Conservation (phyloP, 2,329 filamentous ascomycete genomes). For the Hypoxylon rubiginosum region DNA sequence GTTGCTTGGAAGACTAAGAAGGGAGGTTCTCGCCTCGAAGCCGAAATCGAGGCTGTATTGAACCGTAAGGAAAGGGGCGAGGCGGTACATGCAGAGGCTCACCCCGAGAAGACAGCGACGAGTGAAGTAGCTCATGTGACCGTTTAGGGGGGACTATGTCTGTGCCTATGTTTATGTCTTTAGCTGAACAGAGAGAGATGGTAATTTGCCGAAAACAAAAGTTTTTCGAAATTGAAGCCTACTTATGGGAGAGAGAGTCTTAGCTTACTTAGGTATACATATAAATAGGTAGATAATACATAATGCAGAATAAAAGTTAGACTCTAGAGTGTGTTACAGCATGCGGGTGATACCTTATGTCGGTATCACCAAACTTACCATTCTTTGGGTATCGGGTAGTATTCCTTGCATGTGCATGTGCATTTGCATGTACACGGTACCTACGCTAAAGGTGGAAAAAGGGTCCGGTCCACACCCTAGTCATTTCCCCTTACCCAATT, state of each 20-base stretch:
- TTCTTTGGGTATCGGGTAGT: conserved; percentile 15
- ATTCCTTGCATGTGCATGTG: conserved; percentile 32
- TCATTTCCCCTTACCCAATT: conserved; percentile 30
- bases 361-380: conserved; percentile 25
- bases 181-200: neutral
- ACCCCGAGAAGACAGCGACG: conserved; percentile 34
- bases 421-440: conserved; percentile 10
- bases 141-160: conserved; percentile 10
- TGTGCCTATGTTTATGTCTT: neutral
- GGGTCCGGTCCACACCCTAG: conserved; percentile 23
- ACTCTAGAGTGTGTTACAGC: neutral
- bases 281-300: neutral
- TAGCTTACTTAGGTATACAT: no score
- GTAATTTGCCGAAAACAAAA: neutral
- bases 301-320: no score
- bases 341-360: no score
- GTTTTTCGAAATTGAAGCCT: neutral
- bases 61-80: conserved; percentile 44
- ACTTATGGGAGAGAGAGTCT: neutral
- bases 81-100: conserved; percentile 39
- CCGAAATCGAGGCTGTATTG: conserved; percentile 49
- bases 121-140: conserved; percentile 30
- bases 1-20: conserved; percentile 57
- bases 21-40: conserved; percentile 48
- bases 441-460: conserved; percentile 24